Evolutionary conservation across 371 early-diverging fungal genomes (phyloP).

Genomic region (Apophysomyces variabilis): DNA sequence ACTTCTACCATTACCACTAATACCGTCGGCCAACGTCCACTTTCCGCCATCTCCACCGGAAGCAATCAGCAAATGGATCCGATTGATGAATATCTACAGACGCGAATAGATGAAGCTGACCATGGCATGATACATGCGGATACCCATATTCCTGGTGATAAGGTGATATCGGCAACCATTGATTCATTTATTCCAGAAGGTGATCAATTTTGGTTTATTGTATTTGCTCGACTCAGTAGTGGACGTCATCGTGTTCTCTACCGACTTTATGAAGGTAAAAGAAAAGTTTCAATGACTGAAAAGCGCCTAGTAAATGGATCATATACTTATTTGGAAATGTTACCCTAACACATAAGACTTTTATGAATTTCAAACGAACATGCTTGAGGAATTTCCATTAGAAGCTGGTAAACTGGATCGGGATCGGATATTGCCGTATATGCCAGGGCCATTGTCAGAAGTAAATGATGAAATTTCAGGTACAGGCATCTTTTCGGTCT

Average conservation of each 20-base stretch:
- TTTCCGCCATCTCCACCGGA: slow-evolving; percentile 25
- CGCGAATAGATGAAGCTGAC: background rate
- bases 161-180: slow-evolving; percentile 60
- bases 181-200: slow-evolving; percentile 65
- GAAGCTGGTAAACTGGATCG: slow-evolving; percentile 74
- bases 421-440: slow-evolving; percentile 74
- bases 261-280: slow-evolving; percentile 67
- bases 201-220: slow-evolving; percentile 72
- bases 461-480: slow-evolving; percentile 64
- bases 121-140: background rate
- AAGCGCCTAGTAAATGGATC: background rate
- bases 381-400: slow-evolving; percentile 73
- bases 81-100: slow-evolving; percentile 4
- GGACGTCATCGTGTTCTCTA: slow-evolving; percentile 62
- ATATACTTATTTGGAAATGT: background rate
- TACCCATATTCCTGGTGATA: background rate
- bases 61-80: slow-evolving; percentile 15
- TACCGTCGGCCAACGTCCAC: slow-evolving; percentile 12
- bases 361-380: slow-evolving; percentile 78
- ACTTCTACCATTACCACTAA: slow-evolving; percentile 17
- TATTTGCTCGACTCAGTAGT: slow-evolving; percentile 62
- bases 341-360: slow-evolving; percentile 55
- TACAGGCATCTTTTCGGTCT: slow-evolving; percentile 11
- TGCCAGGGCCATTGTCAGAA: slow-evolving; percentile 69
- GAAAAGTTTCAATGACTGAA: background rate